Base-by-base conservation (phyloP, 768 basidiomycete genomes). In the Lyophyllum atratum region DNA sequence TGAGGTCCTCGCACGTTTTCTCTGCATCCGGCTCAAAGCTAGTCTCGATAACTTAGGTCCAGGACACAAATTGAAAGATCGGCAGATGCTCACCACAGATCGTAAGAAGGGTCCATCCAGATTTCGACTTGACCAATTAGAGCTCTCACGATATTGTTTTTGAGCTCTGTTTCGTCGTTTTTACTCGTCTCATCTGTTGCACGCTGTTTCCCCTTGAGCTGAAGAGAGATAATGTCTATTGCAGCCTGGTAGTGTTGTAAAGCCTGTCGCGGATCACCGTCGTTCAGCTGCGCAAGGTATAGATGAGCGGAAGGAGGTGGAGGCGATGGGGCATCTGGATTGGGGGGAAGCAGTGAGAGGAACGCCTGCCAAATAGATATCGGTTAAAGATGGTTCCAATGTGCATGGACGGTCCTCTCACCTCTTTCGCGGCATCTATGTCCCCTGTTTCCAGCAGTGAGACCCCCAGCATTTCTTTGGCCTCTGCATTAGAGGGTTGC, bases 51-150 rank as follows among this genome's bases (percentile, higher is more conserved):
- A 52, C 49, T 17, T 56, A 48, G 50, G 24, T 29, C 34, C 33
- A 48, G 15, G 8, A 44, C 9, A 44, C 15, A 24, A n/a, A 47
- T 26, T 31, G 43, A n/a, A 21, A 8, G 37, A 28, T 55, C 22
- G 29, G 55, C 3, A 17, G 21, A 31, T 29, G 68, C 85, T 49
- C 64, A 89, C 94, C 94, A 95, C 49, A 96, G 77, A 78, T 95
- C 93, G 62, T 89, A 87, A 1, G 82, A 80, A 28, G 90, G 90
- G 65, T 95, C 91, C 93, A 97, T 96, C 94, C 94, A 97, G 15
- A 95, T 90, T 68, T 96, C 95, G 24, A 95, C 89, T 81, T 95
- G 94, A 8, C 89, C 90, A 28, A 94, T 80, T 21, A 95, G 80
- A 8, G 92, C 92, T 39, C 89, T 80, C 11, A 94, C 86, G 54